A percentile compares a stretch with the other conserved stretches of the same genome.
Conservation (phyloP, 345 rosid genomes). For the Raphanus raphanistrum region DNA sequence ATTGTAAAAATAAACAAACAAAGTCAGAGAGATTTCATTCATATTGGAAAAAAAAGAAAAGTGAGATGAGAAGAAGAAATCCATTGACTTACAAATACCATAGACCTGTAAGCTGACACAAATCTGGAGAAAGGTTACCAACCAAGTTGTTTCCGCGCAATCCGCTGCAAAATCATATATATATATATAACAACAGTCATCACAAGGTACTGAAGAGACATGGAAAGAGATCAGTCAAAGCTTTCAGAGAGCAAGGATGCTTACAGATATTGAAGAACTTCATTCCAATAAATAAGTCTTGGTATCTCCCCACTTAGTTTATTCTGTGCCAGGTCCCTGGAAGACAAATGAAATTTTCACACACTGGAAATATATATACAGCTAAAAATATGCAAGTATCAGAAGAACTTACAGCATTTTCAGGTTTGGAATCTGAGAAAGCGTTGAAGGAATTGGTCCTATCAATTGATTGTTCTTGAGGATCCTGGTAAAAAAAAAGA, state of each 20-base stretch:
- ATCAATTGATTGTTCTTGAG: conserved; percentile 86
- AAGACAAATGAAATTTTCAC: conserved; percentile 3
- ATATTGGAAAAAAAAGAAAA: background rate
- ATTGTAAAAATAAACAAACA: conserved; percentile 11
- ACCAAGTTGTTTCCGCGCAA: conserved; percentile 89
- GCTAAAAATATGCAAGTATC: background rate
- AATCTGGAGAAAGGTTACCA: conserved; percentile 83
- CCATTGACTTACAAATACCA: conserved; percentile 93
- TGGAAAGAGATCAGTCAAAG: conserved; percentile 4
- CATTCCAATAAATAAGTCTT: conserved; percentile 97
- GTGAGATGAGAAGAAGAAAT: background rate
- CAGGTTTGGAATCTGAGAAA: conserved; percentile 93
- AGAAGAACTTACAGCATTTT: conserved; percentile 67
- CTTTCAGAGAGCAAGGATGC: conserved; percentile 25
- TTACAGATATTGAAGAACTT: conserved; percentile 97
- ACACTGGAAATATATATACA: background rate
- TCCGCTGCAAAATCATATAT: conserved; percentile 52
- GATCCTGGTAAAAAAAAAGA: conserved; percentile 40
- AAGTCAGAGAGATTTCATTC: background rate
- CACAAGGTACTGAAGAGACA: background rate
- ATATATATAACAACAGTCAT: conserved; percentile 3
- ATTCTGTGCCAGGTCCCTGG: conserved; percentile 91
- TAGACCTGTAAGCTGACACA: conserved; percentile 90
- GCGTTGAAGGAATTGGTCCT: conserved; percentile 87
- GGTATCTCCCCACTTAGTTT: conserved; percentile 92